Percentiles rank a stretch among this genome's conserved stretches.
Conservation (phyloP, 2,329 filamentous ascomycete species). For the Anthostomella pinea region DNA sequence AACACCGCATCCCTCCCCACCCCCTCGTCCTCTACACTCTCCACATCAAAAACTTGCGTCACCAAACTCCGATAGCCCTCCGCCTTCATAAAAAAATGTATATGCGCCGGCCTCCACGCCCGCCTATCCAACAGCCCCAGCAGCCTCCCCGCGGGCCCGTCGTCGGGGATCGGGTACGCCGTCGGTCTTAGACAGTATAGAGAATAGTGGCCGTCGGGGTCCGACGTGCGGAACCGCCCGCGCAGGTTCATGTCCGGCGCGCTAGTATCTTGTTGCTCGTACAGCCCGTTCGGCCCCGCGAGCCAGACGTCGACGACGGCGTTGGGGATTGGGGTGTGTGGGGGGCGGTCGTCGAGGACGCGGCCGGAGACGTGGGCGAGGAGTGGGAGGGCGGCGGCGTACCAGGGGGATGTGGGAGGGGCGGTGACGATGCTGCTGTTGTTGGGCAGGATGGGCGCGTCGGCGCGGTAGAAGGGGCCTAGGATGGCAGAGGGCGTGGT, state of each 20-base stretch:
- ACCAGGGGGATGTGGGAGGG: conserved; percentile 20
- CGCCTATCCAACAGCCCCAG: conserved; percentile 54
- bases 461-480: conserved; percentile 78
- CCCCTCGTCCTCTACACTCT: conserved; percentile 60
- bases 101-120: conserved; percentile 56
- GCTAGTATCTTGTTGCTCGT: conserved; percentile 70
- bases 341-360: conserved; percentile 55
- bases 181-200: conserved; percentile 61
- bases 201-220: conserved; percentile 60
- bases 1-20: conserved; percentile 53
- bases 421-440: conserved; percentile 63
- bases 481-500: conserved; percentile 77
- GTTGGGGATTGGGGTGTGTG: conserved; percentile 61
- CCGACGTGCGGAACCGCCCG: conserved; percentile 69
- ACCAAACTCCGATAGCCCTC: conserved; percentile 52
- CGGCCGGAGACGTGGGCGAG: conserved; percentile 56
- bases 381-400: conserved; percentile 24
- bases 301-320: conserved; percentile 78
- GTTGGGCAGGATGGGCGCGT: conserved; percentile 68
- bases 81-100: conserved; percentile 53
- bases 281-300: conserved; percentile 67
- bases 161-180: conserved; percentile 48
- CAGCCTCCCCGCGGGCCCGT: conserved; percentile 53
- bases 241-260: conserved; percentile 73
- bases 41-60: conserved; percentile 70